Conservation (phyloP, 108 stramenopile species). For the Hondaea fermentalgiana region DNA sequence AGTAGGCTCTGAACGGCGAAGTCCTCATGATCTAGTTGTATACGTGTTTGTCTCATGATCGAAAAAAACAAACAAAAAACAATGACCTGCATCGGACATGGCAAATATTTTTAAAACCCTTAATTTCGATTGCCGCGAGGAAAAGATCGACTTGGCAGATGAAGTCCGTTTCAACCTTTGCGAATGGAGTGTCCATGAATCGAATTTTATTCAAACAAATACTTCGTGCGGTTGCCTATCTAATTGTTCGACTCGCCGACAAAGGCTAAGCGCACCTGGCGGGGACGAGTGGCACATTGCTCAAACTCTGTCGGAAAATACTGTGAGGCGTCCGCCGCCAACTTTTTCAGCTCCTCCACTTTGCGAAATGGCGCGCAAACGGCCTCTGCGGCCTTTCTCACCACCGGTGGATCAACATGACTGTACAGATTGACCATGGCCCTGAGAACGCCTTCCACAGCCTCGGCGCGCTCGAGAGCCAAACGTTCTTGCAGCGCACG, state of each 20-base stretch:
- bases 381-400: not conserved
- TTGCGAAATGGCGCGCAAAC: not conserved
- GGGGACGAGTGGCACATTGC: not conserved
- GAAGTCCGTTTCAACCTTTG: no score
- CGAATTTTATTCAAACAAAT: no score
- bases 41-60: no score
- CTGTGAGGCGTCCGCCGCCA: not conserved
- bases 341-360: not conserved
- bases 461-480: not conserved
- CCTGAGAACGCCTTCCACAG: not conserved
- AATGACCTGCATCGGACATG: no score
- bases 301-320: conserved; percentile 14
- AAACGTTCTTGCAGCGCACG: not conserved
- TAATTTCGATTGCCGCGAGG: no score
- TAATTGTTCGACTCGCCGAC: not conserved
- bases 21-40: no score
- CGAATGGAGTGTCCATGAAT: no score
- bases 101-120: no score
- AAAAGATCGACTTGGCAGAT: no score
- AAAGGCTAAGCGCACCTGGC: not conserved
- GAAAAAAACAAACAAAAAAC: no score
- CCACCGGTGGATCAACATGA: not conserved
- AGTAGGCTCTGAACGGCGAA: no score
- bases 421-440: not conserved
- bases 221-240: no score